Evolutionary conservation across 495 filamentous ascomycete species (phyloP), one percentile per base, ranked within the genome.

Genomic region (Aspergillus sparsus): DNA sequence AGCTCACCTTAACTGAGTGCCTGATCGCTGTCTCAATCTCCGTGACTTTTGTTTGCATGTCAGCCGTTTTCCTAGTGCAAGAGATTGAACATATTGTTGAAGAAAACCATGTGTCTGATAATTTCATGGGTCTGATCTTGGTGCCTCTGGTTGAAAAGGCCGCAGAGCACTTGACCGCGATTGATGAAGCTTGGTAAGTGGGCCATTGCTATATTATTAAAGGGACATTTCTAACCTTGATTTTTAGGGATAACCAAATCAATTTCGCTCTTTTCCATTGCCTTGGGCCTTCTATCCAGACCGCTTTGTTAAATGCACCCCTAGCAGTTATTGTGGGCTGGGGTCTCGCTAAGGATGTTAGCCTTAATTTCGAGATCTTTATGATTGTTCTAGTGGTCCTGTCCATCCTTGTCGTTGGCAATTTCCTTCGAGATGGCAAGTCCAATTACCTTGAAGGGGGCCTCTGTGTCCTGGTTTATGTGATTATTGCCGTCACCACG

Each of bases 261-360:
- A 96, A 97, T 77, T 94, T 95, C 71, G 93, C 93, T 0, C 83
- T 98, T 7, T 87, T 90, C 47, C 91, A 97, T 74, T 89, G 94
- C 54, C 85, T 98, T 42, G 92, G 90, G 15, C 86, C 91, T 11
- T 91, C 89, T 5, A 88, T 97, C 49, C 93, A 97, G 69, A 98
- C 93, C 0, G 91, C 92, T 10, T 81, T 97, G 39, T 81, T 98
- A 65, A 96, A 96, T 66, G 89, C 88, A 0, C 92, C 93, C 8
- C 80, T 96, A 8, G 87, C 91, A 21, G 83, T 96, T 41, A 78
- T 96, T 35, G 87, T 94, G 34, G 91, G 89, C 41, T 98, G 93
- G 93, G 86, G 89, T n/a, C 70, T 89, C 2, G 72, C 65, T 33
- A 84, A 83, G 61, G 65, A 77, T 16, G 90, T 98, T 86, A 86